These are phyloP conservation scores for Lentinula novae-zelandiae DNA, from an alignment of 1,284 basidiomycete genomes.

Conservation along the genomic window DNA sequence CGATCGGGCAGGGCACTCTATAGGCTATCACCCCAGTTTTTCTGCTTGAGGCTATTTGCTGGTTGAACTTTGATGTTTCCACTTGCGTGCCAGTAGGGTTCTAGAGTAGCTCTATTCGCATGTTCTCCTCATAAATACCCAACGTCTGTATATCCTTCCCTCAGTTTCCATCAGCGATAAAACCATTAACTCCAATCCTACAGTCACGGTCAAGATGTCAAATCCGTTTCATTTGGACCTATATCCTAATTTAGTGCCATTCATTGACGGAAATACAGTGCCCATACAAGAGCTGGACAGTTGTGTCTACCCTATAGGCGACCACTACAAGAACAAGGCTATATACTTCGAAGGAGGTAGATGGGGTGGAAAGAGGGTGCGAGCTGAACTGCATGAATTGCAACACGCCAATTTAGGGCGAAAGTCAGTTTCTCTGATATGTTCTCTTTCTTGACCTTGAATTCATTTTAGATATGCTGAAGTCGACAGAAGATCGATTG, in stretches of 20 bases:
- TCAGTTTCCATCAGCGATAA: not conserved
- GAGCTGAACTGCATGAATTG: constrained; percentile 51
- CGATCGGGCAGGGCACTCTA: no score
- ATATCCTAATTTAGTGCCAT: not conserved
- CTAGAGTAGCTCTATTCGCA: not conserved
- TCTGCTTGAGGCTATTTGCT: not conserved
- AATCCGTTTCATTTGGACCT: not conserved
- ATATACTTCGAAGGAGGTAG: constrained; percentile 55
- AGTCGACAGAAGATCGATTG: not conserved
- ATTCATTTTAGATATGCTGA: not conserved
- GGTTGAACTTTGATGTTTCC: no score
- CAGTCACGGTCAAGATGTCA: not conserved
- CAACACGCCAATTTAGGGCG: not conserved
- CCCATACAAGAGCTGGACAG: not conserved
- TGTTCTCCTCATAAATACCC: not conserved
- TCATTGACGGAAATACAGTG: not conserved
- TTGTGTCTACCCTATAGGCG: not conserved
- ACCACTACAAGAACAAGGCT: constrained; percentile 13
- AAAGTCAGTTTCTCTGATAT: not conserved
- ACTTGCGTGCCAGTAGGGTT: no score
- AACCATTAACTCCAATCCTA: not conserved
- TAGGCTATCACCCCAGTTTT: no score
- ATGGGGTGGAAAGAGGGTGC: constrained; percentile 51
- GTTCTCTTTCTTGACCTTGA: not conserved
- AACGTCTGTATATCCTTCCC: not conserved